Evolutionary conservation across 2,329 filamentous ascomycete species (phyloP).

Genomic region (Purpureocillium takamizusanense): DNA sequence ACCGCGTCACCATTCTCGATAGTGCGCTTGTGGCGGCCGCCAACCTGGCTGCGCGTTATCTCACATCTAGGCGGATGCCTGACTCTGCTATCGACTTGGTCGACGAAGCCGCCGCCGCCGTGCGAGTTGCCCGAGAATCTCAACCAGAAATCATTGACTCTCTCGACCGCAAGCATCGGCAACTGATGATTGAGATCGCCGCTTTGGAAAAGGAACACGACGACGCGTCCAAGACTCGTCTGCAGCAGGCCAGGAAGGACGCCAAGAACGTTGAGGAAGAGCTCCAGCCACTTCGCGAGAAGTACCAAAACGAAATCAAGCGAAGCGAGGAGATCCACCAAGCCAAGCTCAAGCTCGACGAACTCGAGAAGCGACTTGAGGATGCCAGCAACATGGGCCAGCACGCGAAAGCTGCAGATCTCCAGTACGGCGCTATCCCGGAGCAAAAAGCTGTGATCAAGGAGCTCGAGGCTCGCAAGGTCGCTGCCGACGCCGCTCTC

Average conservation of each 20-base stretch:
- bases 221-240: constrained; percentile 76
- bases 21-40: constrained; percentile 85
- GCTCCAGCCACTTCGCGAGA: constrained; percentile 80
- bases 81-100: constrained; percentile 96
- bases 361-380: constrained; percentile 82
- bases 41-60: constrained; percentile 86
- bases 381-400: constrained; percentile 86
- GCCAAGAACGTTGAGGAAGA: constrained; percentile 94
- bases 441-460: constrained; percentile 78
- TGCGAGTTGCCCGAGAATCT: constrained; percentile 89
- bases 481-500: constrained; percentile 64
- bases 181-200: constrained; percentile 95
- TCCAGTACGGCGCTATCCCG: constrained; percentile 95
- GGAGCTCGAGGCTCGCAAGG: constrained; percentile 71
- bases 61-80: constrained; percentile 81
- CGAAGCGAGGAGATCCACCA: constrained; percentile 88
- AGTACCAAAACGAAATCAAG: constrained; percentile 89
- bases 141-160: constrained; percentile 95
- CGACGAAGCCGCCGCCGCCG: constrained; percentile 94
- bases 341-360: constrained; percentile 89
- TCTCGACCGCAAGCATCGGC: constrained; percentile 78
- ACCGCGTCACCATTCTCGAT: constrained; percentile 94
- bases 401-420: constrained; percentile 78
- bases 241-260: constrained; percentile 77
- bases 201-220: constrained; percentile 91